Percentiles rank a stretch among this genome's conserved stretches.
Evolutionary conservation across 2,329 filamentous ascomycete species (phyloP).

Genomic region (Phaeosphaeria sp.): DNA sequence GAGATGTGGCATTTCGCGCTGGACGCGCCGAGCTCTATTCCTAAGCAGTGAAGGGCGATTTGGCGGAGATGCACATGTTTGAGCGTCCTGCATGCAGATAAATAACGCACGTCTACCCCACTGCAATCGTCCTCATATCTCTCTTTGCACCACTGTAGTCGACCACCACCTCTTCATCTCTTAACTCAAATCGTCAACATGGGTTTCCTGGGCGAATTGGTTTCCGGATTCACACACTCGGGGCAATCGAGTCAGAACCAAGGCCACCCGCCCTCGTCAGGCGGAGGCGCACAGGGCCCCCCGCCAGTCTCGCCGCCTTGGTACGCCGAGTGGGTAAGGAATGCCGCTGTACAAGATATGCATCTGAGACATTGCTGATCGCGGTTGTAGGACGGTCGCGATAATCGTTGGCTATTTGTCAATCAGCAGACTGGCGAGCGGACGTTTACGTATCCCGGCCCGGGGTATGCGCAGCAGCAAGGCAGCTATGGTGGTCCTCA

Average conservation of each 20-base stretch:
- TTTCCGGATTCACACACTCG: slow-evolving; percentile 23
- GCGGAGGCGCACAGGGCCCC: slow-evolving; percentile 15
- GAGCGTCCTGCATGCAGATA: slow-evolving; percentile 7
- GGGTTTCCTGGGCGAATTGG: slow-evolving; percentile 28
- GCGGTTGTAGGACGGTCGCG: slow-evolving; percentile 23
- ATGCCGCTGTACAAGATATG: too few species aligned
- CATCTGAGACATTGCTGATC: too few species aligned
- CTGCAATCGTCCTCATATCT: neutral
- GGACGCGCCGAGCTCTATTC: slow-evolving; percentile 6
- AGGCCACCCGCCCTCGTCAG: neutral
- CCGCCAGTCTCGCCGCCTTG: slow-evolving; percentile 36
- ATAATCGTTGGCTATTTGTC: slow-evolving; percentile 33
- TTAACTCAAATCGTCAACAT: slow-evolving; percentile 13
- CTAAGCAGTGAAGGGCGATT: slow-evolving; percentile 8
- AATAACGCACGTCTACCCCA: slow-evolving; percentile 11
- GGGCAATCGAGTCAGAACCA: slow-evolving; percentile 18
- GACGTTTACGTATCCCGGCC: slow-evolving; percentile 30
- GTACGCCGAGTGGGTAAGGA: slow-evolving; percentile 34
- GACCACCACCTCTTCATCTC: neutral
- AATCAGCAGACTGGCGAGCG: slow-evolving; percentile 35
- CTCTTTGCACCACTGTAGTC: neutral
- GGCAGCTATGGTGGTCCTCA: slow-evolving; percentile 16
- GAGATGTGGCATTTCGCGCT: neutral
- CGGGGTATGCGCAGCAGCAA: slow-evolving; percentile 29
- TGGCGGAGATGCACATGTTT: slow-evolving; percentile 5